Base-by-base conservation (phyloP, 2,329 filamentous ascomycete species). In the Pestalotiopsis sp. region DNA sequence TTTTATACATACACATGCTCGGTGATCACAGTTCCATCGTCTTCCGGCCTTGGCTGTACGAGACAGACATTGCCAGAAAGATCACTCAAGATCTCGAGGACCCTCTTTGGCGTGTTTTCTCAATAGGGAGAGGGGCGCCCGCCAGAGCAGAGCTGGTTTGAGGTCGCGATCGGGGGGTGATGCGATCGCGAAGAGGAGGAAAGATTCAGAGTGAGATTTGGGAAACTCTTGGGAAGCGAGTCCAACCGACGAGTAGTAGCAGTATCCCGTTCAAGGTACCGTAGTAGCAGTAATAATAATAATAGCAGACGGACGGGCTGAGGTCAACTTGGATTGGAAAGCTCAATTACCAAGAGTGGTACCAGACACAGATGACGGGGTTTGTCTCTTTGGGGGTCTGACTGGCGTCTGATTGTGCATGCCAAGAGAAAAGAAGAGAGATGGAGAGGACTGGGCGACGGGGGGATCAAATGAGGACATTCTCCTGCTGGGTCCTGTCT, bases 1-100 rank as follows among this genome's bases (percentile, higher is more conserved):
- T 13, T 14, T 14, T 49, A 49, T 49, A 68, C 68, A 52, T 70
- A 70, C 68, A 70, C 68, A 70, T 70, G 66, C 66, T 70, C 66
- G 63, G 66, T 45, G 63, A 63, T 63, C 66, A 70, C 68, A 66
- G 65, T 70, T 59, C 45, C 20, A 39, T 61, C 36, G 58, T 64
- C 31, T 49, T 66, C 58, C 36, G 36, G 36, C 68, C 62, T n/a
- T 49, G 38, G 36, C 66, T 66, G 31, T 41, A 27, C 56, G 17
- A 27, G 56, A 66, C 58, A 66, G 64, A 66, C 64, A 66, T 66
- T 17, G 56, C 64, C 64, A 66, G 56, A 25, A 38, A 41, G 36
- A 38, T 11, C 31, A 66, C 27, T 36, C 6, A 36, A 36, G 36
- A 56, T 38, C 39, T 63, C 61, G 66, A 63, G 9, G 64, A 60